Conservation (phyloP, 1,284 basidiomycete species). For the Takashimella tepidaria region DNA sequence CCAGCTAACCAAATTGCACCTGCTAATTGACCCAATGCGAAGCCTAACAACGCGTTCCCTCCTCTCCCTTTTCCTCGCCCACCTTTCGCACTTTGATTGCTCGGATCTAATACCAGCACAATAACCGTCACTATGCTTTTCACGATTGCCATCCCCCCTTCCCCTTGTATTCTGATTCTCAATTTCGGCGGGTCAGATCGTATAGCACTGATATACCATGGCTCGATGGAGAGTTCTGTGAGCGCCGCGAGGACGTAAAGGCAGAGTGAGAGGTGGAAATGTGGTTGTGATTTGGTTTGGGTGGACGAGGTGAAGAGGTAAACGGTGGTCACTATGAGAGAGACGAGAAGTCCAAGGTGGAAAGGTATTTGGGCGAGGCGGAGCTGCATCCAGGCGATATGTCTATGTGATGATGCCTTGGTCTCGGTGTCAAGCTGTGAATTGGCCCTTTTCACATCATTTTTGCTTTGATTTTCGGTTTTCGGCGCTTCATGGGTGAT, state of each 20-base stretch:
- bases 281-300: constrained; percentile 58
- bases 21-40: constrained; percentile 70
- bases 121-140: constrained; percentile 68
- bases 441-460: not conserved
- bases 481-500: not conserved
- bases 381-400: too few species aligned
- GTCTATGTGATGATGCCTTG: constrained; percentile 3
- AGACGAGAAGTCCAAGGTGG: constrained; percentile 57
- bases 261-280: constrained; percentile 60
- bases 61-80: constrained; percentile 12
- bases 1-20: constrained; percentile 56
- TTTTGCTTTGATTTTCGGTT: not conserved
- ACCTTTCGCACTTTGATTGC: not conserved
- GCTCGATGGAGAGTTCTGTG: constrained; percentile 73
- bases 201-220: constrained; percentile 73
- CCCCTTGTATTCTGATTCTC: constrained; percentile 66
- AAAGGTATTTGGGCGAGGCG: constrained; percentile 54
- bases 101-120: constrained; percentile 50
- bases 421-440: not conserved
- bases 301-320: constrained; percentile 55
- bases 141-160: constrained; percentile 70
- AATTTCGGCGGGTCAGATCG: constrained; percentile 54
- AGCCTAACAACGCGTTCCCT: constrained; percentile 64
- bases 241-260: constrained; percentile 70
- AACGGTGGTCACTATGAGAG: constrained; percentile 52